Evolutionary conservation across 2,329 filamentous ascomycete species (phyloP).

Genomic region (Claviceps pazoutovae): DNA sequence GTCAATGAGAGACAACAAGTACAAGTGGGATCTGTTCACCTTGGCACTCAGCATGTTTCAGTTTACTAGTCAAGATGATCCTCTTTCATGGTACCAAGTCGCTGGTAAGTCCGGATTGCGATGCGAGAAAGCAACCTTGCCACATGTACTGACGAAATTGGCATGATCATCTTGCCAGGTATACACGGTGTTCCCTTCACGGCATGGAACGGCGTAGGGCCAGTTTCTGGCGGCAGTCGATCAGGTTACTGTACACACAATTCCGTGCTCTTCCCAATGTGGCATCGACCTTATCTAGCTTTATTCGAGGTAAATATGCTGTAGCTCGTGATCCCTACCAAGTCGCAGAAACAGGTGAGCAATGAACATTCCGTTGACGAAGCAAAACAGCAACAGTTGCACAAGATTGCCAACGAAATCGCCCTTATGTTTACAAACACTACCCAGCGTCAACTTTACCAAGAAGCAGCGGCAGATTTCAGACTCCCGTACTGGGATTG

Average conservation of each 20-base stretch:
- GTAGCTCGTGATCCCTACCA: background rate
- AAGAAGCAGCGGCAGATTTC: slow-evolving; percentile 34
- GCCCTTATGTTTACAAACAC: slow-evolving; percentile 33
- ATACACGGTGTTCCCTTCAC: slow-evolving; percentile 65
- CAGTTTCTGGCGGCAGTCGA: slow-evolving; percentile 34
- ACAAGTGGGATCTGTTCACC: slow-evolving; percentile 65
- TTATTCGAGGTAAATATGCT: slow-evolving; percentile 35
- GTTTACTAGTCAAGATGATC: slow-evolving; percentile 44
- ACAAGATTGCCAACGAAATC: slow-evolving; percentile 25
- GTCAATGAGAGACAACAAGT: slow-evolving; percentile 45
- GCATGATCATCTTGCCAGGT: slow-evolving; percentile 29
- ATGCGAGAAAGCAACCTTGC: background rate
- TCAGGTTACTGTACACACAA: slow-evolving; percentile 67
- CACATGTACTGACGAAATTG: background rate
- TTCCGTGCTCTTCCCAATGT: slow-evolving; percentile 62
- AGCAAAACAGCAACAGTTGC: slow-evolving; percentile 22
- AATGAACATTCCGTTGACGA: slow-evolving; percentile 7
- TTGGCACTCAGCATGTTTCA: slow-evolving; percentile 63
- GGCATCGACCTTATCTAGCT: slow-evolving; percentile 71
- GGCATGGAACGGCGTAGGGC: slow-evolving; percentile 38
- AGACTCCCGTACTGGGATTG: slow-evolving; percentile 48
- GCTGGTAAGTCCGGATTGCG: slow-evolving; percentile 40
- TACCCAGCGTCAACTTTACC: slow-evolving; percentile 33
- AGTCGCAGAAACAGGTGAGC: background rate
- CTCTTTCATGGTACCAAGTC: slow-evolving; percentile 65